Base-by-base conservation (phyloP, 306 rosid genomes). In the Amphicarpaea edgeworthii region DNA sequence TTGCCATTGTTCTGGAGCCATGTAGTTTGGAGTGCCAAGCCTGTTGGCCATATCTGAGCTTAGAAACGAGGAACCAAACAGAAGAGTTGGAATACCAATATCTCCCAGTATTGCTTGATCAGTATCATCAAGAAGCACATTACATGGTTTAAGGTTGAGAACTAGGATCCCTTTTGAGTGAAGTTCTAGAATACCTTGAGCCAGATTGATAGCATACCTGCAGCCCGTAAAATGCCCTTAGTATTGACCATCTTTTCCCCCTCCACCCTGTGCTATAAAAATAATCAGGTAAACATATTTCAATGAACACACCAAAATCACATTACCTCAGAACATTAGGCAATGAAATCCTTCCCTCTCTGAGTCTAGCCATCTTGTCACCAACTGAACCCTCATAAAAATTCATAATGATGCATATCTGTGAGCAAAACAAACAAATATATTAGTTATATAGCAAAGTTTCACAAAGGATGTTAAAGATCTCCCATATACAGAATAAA, bases 1-100 rank as follows among this genome's bases (percentile, higher is more conserved):
- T 75, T 88, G 82, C 98, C 97, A 92, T 80, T 92, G 97, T 77
- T 94, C 98, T 28, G 98, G 97, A 64, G 97, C 97, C 98, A 94
- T 92, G 90, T 94, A 94, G 84, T 84, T 90, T 65, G 97, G 96
- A 60, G 93, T 88, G 77, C 98, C 98, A 79, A 88, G 86, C 86
- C 97, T 87, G 72, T 59, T 82, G 85, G 88, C 83, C 77, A 85
- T 74, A 79, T 90, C 91, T 42, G 92, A 79, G 84, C 73, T 83
- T 43, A 87, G 77, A 61, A 80, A 77, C 11, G 92, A 87, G 76
- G 88, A 72, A 62, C 97, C 92, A 64, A 85, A 88, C 70, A 94
- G 81, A 26, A 94, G 86, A 77, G 61, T 86, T 12, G 97, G 98
- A 78, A 92, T 77, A 62, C 97, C 98, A 60, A 92, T 55, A 79